These are phyloP conservation scores for Botrytis aclada DNA, from an alignment of 2,329 filamentous ascomycete genomes.

Conservation along the genomic window DNA sequence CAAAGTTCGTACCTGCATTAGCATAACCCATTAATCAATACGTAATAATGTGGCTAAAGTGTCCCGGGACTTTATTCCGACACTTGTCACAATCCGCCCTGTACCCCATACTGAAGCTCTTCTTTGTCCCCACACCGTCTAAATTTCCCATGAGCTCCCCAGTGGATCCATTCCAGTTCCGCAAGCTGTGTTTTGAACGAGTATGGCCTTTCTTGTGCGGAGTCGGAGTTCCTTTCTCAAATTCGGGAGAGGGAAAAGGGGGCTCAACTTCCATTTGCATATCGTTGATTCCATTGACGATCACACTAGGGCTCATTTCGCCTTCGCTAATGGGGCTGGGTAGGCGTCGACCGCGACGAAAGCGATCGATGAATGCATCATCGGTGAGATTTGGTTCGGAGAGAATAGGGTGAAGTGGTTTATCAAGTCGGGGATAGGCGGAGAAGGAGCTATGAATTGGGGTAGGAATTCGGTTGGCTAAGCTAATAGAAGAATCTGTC, in stretches of 20 bases:
- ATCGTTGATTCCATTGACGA: conserved; percentile 32
- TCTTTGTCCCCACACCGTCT: conserved; percentile 53
- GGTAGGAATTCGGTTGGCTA: conserved; percentile 37
- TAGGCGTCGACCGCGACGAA: conserved; percentile 33
- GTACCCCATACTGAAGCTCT: conserved; percentile 75
- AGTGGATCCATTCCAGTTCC: conserved; percentile 33
- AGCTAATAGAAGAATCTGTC: conserved; percentile 31
- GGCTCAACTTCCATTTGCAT: conserved; percentile 38
- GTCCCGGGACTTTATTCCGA: conserved; percentile 68
- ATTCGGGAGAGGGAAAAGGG: conserved; percentile 22
- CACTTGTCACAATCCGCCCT: conserved; percentile 77
- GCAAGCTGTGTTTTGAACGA: conserved; percentile 37
- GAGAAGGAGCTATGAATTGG: conserved; percentile 39
- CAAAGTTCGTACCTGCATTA: background rate
- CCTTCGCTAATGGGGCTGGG: conserved; percentile 40
- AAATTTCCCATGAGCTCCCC: conserved; percentile 25
- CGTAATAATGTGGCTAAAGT: conserved; percentile 77
- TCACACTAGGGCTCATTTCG: conserved; percentile 35
- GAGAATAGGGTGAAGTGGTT: conserved; percentile 27
- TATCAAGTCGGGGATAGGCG: conserved; percentile 18
- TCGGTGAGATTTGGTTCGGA: conserved; percentile 35
- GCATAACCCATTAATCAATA: conserved; percentile 24
- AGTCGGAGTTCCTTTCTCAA: conserved; percentile 25
- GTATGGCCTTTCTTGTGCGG: conserved; percentile 38
- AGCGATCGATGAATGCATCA: conserved; percentile 29